Percentiles rank a stretch among this genome's conserved stretches.
phyloP scores from a whole-genome alignment of 495 filamentous ascomycete genomes.

The Letharia lupina region DNA sequence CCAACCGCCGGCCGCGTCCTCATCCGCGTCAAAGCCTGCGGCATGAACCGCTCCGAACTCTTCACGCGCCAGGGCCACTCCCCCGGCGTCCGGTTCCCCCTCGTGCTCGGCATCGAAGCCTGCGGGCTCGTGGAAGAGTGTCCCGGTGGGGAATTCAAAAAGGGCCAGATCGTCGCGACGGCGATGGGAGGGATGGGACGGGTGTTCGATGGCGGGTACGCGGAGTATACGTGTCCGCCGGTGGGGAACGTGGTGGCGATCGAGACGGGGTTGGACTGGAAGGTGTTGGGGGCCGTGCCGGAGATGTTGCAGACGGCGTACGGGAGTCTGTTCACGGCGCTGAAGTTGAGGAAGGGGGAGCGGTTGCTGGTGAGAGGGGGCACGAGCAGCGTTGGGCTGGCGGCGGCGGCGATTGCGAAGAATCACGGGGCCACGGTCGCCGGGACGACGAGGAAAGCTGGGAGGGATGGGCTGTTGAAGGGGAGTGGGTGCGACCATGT shows the following conservation, averaged over 20 bases:
- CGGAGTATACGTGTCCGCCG: slow-evolving; percentile 44
- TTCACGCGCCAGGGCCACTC: slow-evolving; percentile 48
- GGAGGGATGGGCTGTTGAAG: slow-evolving; percentile 33
- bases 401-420: slow-evolving; percentile 42
- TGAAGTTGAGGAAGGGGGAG: slow-evolving; percentile 37
- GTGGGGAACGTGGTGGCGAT: slow-evolving; percentile 37
- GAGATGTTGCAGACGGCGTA: slow-evolving; percentile 52
- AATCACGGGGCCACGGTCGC: slow-evolving; percentile 30
- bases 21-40: slow-evolving; percentile 43
- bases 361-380: slow-evolving; percentile 43
- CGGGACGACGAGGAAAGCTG: slow-evolving; percentile 35
- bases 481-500: slow-evolving; percentile 36
- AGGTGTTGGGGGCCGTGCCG: slow-evolving; percentile 40
- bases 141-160: slow-evolving; percentile 34
- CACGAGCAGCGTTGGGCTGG: slow-evolving; percentile 41
- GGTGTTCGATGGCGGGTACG: slow-evolving; percentile 45
- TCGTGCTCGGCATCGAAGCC: slow-evolving; percentile 45
- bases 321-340: slow-evolving; percentile 34
- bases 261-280: slow-evolving; percentile 34
- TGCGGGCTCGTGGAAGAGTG: slow-evolving; percentile 37
- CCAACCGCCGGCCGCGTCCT: slow-evolving; percentile 36
- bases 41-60: slow-evolving; percentile 49
- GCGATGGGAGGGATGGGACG: slow-evolving; percentile 48
- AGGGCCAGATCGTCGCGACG: slow-evolving; percentile 40
- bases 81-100: slow-evolving; percentile 38